Evolutionary conservation across 805 yeast genomes (phyloP), one percentile per base, ranked within the genome.

Genomic region (Candida silvatica): DNA sequence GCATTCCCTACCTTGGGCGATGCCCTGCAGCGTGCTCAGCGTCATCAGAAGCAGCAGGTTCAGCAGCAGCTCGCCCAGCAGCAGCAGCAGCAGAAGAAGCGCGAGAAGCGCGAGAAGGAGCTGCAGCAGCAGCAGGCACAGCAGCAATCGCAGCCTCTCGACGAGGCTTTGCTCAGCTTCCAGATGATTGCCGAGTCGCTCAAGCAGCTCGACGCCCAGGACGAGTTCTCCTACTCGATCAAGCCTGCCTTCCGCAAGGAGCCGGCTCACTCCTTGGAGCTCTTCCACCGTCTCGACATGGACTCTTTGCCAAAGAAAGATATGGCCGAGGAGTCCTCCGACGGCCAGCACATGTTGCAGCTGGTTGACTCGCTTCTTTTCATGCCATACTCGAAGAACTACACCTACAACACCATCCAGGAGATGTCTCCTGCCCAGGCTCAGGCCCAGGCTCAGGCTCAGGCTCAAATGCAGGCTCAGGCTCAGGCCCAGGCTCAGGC

Each of bases 1-100:
- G 72, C 80, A 3, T 75, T 77, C 64, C 80, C 82, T 32, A 66
- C 81, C 1, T 59, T 75, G 40, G 42, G 43, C 17, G 50, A 45
- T 28, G 47, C 38, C 4, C 14, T 43, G 17, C 44, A 40, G 29
- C 37, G 38, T 8, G 37, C 39, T 8, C 32, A 37, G 15, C 46
- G 44, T 17, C n/a, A n/a, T n/a, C 46, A 40, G 29, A 46, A 38
- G n/a, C 44, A 42, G 17, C 43, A 41, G 27, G 39, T 37, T 6
- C 61, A 61, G 44, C 56, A 51, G 40, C 36, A 47, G 45, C 46
- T 59, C 49, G 56, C 59, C 43, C 35, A 58, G 43, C 23, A 57
- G 45, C 38, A 39, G 23, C 29, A 34, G 5, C 43, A 34, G 24
- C 36, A 39, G 17, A 54, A 48, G 38, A 50, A 46, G 41, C 51